These are phyloP conservation scores for Cyclostephanos tholiformis DNA, from an alignment of 108 stramenopile species.

Conservation along the genomic window DNA sequence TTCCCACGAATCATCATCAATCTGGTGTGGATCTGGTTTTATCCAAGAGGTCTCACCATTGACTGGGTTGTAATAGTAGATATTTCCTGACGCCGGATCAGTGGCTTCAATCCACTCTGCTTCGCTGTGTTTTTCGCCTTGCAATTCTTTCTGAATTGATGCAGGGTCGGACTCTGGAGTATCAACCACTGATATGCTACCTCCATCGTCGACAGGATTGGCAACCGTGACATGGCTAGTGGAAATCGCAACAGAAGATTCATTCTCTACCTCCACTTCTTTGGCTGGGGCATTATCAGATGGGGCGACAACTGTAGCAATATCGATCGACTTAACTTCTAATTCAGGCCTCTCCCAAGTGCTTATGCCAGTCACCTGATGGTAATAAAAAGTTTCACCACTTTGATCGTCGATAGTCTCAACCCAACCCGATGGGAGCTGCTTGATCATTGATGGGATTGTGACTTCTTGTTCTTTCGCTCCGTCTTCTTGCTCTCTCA, in stretches of 20 bases:
- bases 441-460: neutral
- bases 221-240: neutral
- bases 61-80: conserved; percentile 57
- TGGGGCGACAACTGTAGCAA: neutral
- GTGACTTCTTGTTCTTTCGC: neutral
- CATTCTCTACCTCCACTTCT: neutral
- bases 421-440: conserved; percentile 17
- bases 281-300: neutral
- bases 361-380: conserved; percentile 65
- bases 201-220: neutral
- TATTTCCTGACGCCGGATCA: conserved; percentile 53
- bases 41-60: conserved; percentile 54
- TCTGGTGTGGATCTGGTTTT: conserved; percentile 22
- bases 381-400: conserved; percentile 63
- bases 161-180: neutral
- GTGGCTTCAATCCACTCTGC: conserved; percentile 62
- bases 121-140: neutral
- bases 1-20: neutral
- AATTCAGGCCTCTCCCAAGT: conserved; percentile 65
- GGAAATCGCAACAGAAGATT: neutral
- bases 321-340: neutral
- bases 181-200: neutral
- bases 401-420: conserved; percentile 40
- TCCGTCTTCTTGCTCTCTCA: neutral
- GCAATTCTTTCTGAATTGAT: neutral